Percentiles rank a stretch among this genome's conserved stretches.
phyloP scores from a whole-genome alignment of 2,329 filamentous ascomycete species.

The Periconia digitata region DNA sequence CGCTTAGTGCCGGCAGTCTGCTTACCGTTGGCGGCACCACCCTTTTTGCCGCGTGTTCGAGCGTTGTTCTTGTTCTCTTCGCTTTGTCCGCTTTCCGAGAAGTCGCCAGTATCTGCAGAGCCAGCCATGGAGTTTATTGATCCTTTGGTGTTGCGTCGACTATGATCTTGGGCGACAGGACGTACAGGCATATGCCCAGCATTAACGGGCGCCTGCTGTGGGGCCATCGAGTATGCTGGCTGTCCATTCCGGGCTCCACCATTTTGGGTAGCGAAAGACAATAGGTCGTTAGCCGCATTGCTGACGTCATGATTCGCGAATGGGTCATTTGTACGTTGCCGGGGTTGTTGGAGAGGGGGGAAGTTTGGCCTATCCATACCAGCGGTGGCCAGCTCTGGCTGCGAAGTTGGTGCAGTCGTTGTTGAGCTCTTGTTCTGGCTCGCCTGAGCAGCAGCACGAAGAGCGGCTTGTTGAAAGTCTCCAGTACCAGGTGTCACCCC shows the following conservation, averaged over 20 bases:
- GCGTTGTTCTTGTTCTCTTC: conserved; percentile 61
- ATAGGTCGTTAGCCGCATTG: conserved; percentile 91
- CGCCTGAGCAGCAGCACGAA: conserved; percentile 68
- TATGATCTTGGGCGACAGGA: conserved; percentile 54
- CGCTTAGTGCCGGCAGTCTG: conserved; percentile 55
- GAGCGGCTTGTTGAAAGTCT: conserved; percentile 91
- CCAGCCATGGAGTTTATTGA: conserved; percentile 61
- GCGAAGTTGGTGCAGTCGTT: conserved; percentile 47
- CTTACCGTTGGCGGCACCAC: conserved; percentile 38
- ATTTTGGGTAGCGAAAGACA: conserved; percentile 76
- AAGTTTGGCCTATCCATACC: conserved; percentile 58
- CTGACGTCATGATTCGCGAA: conserved; percentile 89
- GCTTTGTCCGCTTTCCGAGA: conserved; percentile 72
- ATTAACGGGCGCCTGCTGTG: conserved; percentile 41
- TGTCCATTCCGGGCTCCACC: conserved; percentile 58
- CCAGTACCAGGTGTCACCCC: conserved; percentile 86
- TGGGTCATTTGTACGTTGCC: conserved; percentile 56
- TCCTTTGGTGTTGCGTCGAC: conserved; percentile 51
- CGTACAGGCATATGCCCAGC: conserved; percentile 51
- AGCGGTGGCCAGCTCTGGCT: conserved; percentile 45
- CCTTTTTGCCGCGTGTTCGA: conserved; percentile 40
- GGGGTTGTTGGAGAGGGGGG: conserved; percentile 46
- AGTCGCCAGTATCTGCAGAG: conserved; percentile 60
- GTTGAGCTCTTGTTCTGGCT: conserved; percentile 45
- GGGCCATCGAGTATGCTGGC: conserved; percentile 52